Evolutionary conservation across 768 basidiomycete genomes (phyloP).

Genomic region (Dioszegia hungarica): DNA sequence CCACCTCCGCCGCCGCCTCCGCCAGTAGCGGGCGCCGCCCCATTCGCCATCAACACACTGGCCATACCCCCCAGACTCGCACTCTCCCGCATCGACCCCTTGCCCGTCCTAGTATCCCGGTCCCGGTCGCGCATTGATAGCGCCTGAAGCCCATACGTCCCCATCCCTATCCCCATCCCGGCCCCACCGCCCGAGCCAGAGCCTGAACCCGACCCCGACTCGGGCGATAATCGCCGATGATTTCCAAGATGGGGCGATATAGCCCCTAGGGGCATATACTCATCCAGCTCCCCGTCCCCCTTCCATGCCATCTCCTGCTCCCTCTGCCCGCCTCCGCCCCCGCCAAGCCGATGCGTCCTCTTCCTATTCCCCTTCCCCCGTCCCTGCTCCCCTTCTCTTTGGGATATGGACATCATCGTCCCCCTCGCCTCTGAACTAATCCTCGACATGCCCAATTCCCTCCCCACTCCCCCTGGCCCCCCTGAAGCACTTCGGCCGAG

Average conservation of each 20-base stretch:
- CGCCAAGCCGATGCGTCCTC: no score
- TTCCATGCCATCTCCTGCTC: no score
- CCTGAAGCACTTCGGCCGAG: conserved; percentile 20
- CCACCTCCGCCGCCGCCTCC: neutral
- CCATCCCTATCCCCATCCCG: no score
- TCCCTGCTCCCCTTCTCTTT: neutral
- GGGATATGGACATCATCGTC: neutral
- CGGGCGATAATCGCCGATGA: no score
- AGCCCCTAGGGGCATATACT: no score
- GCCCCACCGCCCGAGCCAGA: no score
- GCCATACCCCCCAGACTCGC: conserved; percentile 16
- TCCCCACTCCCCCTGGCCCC: neutral
- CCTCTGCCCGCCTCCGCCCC: neutral
- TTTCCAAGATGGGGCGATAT: no score
- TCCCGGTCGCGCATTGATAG: no score
- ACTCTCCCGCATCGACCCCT: neutral
- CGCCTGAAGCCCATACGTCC: neutral
- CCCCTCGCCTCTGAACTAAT: conserved; percentile 14
- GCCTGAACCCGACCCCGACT: no score
- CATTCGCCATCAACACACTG: conserved; percentile 10
- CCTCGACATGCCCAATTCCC: neutral
- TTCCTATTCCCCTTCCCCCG: neutral
- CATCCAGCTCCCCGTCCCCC: no score
- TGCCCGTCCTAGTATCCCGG: no score
- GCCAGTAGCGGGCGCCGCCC: neutral